Base-by-base conservation (phyloP, 208 protist species). In the Trypanosomatidae sp. region DNA sequence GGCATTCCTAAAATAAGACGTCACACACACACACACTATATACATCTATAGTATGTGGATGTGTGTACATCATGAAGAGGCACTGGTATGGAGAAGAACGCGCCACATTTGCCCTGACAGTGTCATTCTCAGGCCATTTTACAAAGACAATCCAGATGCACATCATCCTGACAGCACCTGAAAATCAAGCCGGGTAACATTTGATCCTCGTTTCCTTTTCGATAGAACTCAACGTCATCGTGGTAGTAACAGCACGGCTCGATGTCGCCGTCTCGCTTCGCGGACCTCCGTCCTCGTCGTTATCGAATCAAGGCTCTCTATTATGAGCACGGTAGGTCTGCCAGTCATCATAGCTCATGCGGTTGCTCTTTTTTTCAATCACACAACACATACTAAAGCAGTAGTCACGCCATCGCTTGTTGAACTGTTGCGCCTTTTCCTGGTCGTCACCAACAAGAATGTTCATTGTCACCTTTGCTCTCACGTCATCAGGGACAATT, bases 351-450 rank as follows among this genome's bases (percentile, higher is more conserved):
- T 47, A 43, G 19, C 22, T 64, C 76, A 86, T 69, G 46, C 68
- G 52, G 62, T 86, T 86, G 66, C 81, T 86, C 15, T 62, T 53
- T 52, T 86, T 86, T n/a, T 78, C 62, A 13, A 78, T 52, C 73
- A 82, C 68, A 52, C 78, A 67, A 28, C 77, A 86, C 22, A 30
- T 58, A n/a, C 62, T 49, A 41, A 78, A 74, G 53, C 70, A 79
- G 49, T 60, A 86, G 19, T 65, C 58, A 7, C 33, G 72, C 78
- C 82, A 87, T 7, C 73, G 71, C 56, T 76, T n/a, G 30, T 73
- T 67, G 58, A 87, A 87, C 3, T 56, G 69, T 15, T 67, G 55
- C 10, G 75, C 82, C 43, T 87, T 87, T 52, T 71, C 82, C 22
- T 12, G 10, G 60, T 81, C 72, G 28, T 52, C 46, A 0, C 72